Evolutionary conservation across 495 filamentous ascomycete species (phyloP), one percentile per base, ranked within the genome.

Genomic region (Durotheca rogersii): DNA sequence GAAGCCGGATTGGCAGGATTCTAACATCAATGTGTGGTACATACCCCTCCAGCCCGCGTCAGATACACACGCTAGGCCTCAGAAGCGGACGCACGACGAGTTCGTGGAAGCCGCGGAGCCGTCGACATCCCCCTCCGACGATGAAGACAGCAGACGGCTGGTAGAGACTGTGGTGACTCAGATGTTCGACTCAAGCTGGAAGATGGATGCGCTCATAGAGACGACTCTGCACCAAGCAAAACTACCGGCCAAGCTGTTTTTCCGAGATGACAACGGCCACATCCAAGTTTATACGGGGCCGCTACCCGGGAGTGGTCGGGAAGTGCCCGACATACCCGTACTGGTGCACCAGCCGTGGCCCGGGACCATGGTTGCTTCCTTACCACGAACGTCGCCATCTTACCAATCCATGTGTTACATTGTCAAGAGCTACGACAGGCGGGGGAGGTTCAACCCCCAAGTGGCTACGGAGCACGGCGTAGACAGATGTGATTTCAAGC

Each of bases 101-200:
- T 65, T 65, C 23, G 79, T 76, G 31, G 65, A 61, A 2, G 47
- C 44, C 1, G 16, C 17, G 7, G 7, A 68, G 9, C 17, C 27
- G 1, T 18, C 31, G 54, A 17, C n/a, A 34, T 10, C 7, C 4
- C 4, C 17, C 7, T 23, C 30, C 9, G 20, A 69, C 30, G 60
- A 70, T 11, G 53, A 66, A 14, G 60, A 65, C 23, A 66, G 80
- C 54, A 72, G 80, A 38, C 51, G 79, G 41, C 65, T 85, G 11
- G 72, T 79, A 6, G 75, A 84, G 40, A 66, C 72, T 1, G 69
- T 91, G 18, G 81, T 95, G 10, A 70, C 72, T 1, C 76, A 85
- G 56, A 95, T 96, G 90, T 95, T 95, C 59, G 72, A 87, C 53
- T 90, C 87, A 0, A 62, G 76, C 30, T 93, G 89, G 88, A 77